Percentiles rank a stretch among this genome's conserved stretches.
phyloP scores from a whole-genome alignment of 108 stramenopile species.

The Fistulifera solaris region DNA sequence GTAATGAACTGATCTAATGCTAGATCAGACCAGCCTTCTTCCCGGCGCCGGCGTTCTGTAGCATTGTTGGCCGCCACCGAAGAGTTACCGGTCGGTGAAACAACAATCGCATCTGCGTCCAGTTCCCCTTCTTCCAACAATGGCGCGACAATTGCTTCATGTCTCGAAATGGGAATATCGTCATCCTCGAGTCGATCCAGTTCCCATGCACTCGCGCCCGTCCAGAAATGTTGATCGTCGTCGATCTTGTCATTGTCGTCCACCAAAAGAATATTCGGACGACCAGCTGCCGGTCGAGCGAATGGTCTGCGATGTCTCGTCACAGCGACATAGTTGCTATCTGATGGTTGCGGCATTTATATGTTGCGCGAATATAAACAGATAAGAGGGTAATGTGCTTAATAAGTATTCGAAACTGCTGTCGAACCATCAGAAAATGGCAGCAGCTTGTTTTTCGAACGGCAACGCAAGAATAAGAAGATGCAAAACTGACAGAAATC shows the following conservation, averaged over 20 bases:
- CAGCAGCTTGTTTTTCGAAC: no score
- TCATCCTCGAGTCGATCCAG: conserved; percentile 65
- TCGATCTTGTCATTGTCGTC: conserved; percentile 35
- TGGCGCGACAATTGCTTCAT: conserved; percentile 52
- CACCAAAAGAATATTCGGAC: conserved; percentile 54
- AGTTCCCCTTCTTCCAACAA: conserved; percentile 69
- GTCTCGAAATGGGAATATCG: conserved; percentile 48
- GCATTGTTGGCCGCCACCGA: conserved; percentile 43
- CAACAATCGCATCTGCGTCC: conserved; percentile 70
- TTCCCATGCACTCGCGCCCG: conserved; percentile 29
- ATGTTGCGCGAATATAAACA: neutral
- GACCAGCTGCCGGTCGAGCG: conserved; percentile 15
- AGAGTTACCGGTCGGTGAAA: conserved; percentile 61
- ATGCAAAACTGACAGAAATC: no score
- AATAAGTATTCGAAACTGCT: no score
- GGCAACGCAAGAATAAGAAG: no score
- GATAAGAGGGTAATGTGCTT: no score
- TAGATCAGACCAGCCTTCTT: conserved; percentile 81
- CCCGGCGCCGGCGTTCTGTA: conserved; percentile 58
- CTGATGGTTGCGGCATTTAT: conserved; percentile 40
- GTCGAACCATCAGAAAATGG: no score
- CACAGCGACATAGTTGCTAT: conserved; percentile 61
- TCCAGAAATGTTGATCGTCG: no score
- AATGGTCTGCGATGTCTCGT: conserved; percentile 51
- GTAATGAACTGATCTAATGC: conserved; percentile 56